Base-by-base conservation (phyloP, 306 rosid genomes). In the Comarum palustre region DNA sequence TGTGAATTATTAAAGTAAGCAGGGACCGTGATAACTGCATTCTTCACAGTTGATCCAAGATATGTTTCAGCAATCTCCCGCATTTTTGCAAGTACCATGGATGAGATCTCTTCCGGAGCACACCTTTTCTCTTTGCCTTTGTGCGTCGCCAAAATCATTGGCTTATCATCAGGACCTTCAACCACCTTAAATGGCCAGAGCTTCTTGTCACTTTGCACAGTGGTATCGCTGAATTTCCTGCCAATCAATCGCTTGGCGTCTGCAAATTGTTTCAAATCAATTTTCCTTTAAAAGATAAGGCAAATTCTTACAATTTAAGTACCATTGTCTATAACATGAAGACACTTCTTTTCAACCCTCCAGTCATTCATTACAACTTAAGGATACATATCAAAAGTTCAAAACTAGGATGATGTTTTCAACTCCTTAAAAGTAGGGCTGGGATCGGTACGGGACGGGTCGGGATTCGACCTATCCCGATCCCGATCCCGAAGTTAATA, bases 1-100 rank as follows among this genome's bases (percentile, higher is more conserved):
- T 61, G 67, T 14, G 67, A 31, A 3, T 61, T 34, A 31, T 61
- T 61, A n/a, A 61, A 61, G 16, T 61, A 61, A 34, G 67, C 67
- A 61, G 67, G 67, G 67, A 61, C 67, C 4, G 62, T 24, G 34
- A 55, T 24, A 6, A 55, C 62, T 22, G 34, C 62, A 24, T 55
- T 55, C 62, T 55, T 55, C 62, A 55, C 32, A 55, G 34, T 55
- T 55, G 62, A 55, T 22, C 62, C 62, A 1, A 55, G 62, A 55
- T 55, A 55, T 15, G 62, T 27, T 55, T 55, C 62, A 55, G 62
- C 62, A 22, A 55, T 55, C 16, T 55, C 62, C 62, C 62, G 32
- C 62, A 55, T 55, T 13, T 55, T 55, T 11, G 16, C 32, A 24
- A 55, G 62, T 24, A 55, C 32, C 31, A 22, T 10, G 32, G 62